Evolutionary conservation across 257 asterid species (phyloP).

Genomic region (Cruciata laevipes): DNA sequence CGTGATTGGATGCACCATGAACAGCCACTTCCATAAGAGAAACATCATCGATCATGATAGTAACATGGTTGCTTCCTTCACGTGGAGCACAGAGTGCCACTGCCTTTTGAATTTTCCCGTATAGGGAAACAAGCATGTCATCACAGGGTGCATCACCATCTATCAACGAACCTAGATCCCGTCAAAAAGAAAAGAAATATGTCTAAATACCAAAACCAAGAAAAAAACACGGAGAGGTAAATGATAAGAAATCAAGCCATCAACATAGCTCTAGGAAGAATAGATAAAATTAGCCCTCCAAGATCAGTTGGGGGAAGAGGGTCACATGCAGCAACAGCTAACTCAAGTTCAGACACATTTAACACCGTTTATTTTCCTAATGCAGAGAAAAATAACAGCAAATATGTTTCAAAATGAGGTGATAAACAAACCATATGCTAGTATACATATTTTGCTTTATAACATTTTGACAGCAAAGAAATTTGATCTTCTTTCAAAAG

Average conservation of each 20-base stretch:
- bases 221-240: not conserved
- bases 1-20: slow-evolving; percentile 54
- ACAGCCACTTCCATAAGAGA: slow-evolving; percentile 88
- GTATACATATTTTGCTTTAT: not conserved
- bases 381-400: not conserved
- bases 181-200: not conserved
- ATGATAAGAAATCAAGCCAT: not conserved
- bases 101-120: slow-evolving; percentile 69
- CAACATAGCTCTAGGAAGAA: not conserved
- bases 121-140: slow-evolving; percentile 44
- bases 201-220: not conserved
- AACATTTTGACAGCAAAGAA: not conserved
- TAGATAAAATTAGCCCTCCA: not conserved
- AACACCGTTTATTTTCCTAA: not conserved
- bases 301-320: not conserved
- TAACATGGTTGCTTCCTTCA: slow-evolving; percentile 32
- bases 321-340: not conserved
- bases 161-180: slow-evolving; percentile 30
- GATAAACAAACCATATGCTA: not conserved
- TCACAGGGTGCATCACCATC: slow-evolving; percentile 33
- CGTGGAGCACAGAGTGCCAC: slow-evolving; percentile 43
- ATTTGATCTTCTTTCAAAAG: not conserved
- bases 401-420: slow-evolving; percentile 1
- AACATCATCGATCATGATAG: slow-evolving; percentile 67
- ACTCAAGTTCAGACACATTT: not conserved